phyloP scores from a whole-genome alignment of 257 asterid species.

The Plantago ovata region DNA sequence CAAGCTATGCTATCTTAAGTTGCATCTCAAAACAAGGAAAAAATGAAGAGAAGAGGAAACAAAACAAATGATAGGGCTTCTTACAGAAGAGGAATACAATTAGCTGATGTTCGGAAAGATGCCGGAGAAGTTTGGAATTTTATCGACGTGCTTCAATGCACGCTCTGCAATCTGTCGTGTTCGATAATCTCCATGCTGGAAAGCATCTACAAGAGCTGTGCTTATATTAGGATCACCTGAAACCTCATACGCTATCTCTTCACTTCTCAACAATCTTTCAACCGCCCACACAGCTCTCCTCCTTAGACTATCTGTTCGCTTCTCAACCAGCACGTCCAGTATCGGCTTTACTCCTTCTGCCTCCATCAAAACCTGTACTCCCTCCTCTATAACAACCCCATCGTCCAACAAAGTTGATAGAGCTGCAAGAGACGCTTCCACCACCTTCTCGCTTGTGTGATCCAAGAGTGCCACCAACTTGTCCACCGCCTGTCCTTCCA shows the following conservation, averaged over 20 bases:
- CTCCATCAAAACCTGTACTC: slow-evolving; percentile 60
- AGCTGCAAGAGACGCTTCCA: slow-evolving; percentile 91
- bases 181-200: slow-evolving; percentile 76
- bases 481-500: slow-evolving; percentile 83
- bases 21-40: slow-evolving; percentile 12
- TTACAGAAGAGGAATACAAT: slow-evolving; percentile 12
- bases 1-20: slow-evolving; percentile 20
- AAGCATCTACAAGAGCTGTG: slow-evolving; percentile 89
- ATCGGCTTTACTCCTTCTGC: slow-evolving; percentile 73
- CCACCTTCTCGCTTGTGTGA: slow-evolving; percentile 75
- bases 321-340: slow-evolving; percentile 68
- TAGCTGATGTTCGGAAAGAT: slow-evolving; percentile 54
- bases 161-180: slow-evolving; percentile 92
- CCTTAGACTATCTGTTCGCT: slow-evolving; percentile 63
- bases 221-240: slow-evolving; percentile 70
- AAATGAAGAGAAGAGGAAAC: slow-evolving; percentile 6
- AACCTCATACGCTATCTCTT: slow-evolving; percentile 57
- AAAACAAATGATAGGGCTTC: slow-evolving; percentile 14
- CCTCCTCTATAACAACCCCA: slow-evolving; percentile 68
- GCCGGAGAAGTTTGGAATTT: slow-evolving; percentile 86
- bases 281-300: slow-evolving; percentile 89
- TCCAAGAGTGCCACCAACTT: slow-evolving; percentile 78
- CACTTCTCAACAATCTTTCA: slow-evolving; percentile 68
- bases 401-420: slow-evolving; percentile 76
- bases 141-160: slow-evolving; percentile 78